Percentiles rank a stretch among this genome's conserved stretches.
These are phyloP conservation scores for Eutrema salsugineum DNA, from an alignment of 441 rosid genomes.

Conservation along the genomic window DNA sequence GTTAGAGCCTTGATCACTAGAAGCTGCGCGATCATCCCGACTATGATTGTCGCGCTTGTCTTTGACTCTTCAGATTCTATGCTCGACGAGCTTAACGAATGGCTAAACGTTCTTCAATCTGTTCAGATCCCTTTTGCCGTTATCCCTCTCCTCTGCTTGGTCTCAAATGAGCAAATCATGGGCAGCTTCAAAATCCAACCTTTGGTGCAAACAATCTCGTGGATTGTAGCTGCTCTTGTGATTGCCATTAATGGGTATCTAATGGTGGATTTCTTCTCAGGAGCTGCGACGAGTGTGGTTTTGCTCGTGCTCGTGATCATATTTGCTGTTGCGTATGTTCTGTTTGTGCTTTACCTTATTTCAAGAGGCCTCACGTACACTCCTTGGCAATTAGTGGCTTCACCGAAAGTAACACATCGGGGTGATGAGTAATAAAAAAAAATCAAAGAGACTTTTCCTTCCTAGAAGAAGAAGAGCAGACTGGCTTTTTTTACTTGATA, in stretches of 20 bases:
- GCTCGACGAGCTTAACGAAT: conserved; percentile 74
- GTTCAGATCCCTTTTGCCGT: conserved; percentile 86
- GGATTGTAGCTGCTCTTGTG: conserved; percentile 83
- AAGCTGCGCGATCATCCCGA: conserved; percentile 80
- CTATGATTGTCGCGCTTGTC: conserved; percentile 71
- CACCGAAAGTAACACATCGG: conserved; percentile 36
- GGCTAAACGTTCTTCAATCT: conserved; percentile 90
- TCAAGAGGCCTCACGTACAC: conserved; percentile 39
- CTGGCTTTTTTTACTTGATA: not conserved
- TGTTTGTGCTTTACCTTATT: conserved; percentile 69
- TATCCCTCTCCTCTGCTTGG: conserved; percentile 78
- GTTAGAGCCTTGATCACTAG: conserved; percentile 83
- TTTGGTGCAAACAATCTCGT: conserved; percentile 52
- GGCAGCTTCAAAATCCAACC: conserved; percentile 71
- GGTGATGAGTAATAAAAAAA: conserved; percentile 9
- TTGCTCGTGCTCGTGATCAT: conserved; percentile 31
- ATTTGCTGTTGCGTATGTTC: conserved; percentile 47
- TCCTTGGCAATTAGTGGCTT: conserved; percentile 31
- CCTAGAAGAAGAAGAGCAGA: not conserved
- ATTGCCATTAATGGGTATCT: conserved; percentile 89
- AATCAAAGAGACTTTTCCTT: not conserved
- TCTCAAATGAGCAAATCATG: conserved; percentile 78
- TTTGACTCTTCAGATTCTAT: conserved; percentile 65
- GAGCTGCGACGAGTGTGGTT: conserved; percentile 44
- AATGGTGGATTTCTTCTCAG: conserved; percentile 66